Conservation (phyloP, 192 early-diverging fungal species). For the Spizellomyces sp. region DNA sequence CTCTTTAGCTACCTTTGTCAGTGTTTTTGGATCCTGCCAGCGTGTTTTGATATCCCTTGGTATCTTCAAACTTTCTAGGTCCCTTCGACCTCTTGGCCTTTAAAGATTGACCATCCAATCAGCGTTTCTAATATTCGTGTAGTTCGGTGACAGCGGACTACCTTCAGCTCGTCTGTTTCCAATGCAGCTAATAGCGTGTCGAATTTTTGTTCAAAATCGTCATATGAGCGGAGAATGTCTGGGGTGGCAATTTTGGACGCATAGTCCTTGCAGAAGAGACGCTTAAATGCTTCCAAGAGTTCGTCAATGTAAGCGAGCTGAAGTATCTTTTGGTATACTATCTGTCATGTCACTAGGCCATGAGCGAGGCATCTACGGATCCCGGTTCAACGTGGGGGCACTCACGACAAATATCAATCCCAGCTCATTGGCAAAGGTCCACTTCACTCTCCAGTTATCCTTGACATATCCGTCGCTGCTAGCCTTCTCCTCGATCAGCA, state of each 20-base stretch:
- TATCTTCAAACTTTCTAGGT: slow-evolving; percentile 81
- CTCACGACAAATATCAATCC: slow-evolving; percentile 39
- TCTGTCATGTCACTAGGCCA: slow-evolving; percentile 37
- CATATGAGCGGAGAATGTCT: slow-evolving; percentile 32
- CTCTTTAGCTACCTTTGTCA: not conserved
- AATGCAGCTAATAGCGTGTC: slow-evolving; percentile 64
- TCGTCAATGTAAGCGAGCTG: slow-evolving; percentile 85
- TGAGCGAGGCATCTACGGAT: not conserved
- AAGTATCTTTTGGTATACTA: slow-evolving; percentile 85
- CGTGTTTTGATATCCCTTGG: slow-evolving; percentile 71
- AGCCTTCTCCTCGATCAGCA: slow-evolving; percentile 75
- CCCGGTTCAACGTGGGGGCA: not conserved
- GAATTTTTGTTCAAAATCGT: slow-evolving; percentile 70
- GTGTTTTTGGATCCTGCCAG: slow-evolving; percentile 52
- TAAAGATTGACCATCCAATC: no score
- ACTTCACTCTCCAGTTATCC: slow-evolving; percentile 57
- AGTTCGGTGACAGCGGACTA: slow-evolving; percentile 20
- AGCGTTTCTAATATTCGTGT: no score
- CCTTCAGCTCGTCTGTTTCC: slow-evolving; percentile 66
- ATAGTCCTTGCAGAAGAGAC: slow-evolving; percentile 68
- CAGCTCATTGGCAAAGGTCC: slow-evolving; percentile 37
- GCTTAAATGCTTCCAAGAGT: slow-evolving; percentile 69
- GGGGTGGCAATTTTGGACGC: slow-evolving; percentile 37
- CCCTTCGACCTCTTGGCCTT: not conserved
- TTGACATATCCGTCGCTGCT: slow-evolving; percentile 61